Evolutionary conservation across 306 rosid species (phyloP).

Genomic region (Corylus americana): DNA sequence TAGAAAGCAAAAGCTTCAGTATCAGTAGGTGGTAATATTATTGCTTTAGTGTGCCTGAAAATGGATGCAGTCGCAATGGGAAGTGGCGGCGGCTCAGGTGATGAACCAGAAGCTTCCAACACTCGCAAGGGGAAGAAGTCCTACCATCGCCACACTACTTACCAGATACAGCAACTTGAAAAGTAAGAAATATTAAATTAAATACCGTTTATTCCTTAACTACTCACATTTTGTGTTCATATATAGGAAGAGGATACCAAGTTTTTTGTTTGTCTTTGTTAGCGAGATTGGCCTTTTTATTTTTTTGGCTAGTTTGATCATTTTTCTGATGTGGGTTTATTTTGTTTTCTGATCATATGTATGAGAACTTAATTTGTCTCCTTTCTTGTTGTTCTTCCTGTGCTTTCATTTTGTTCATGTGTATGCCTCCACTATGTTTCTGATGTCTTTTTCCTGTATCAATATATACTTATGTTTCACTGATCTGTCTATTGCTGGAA

Average conservation of each 20-base stretch:
- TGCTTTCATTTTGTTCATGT: not conserved
- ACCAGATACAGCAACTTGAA: constrained; percentile 54
- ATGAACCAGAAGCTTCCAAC: constrained; percentile 32
- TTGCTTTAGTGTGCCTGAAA: not conserved
- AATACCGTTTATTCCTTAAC: not conserved
- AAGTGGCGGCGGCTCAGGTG: constrained; percentile 37
- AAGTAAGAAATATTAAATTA: constrained; percentile 40
- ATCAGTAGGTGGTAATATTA: constrained; percentile 1
- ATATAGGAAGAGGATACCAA: not conserved
- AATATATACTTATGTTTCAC: not conserved
- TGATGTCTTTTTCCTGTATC: not conserved
- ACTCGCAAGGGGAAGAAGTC: constrained; percentile 27
- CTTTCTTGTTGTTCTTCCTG: not conserved
- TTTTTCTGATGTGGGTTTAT: not conserved
- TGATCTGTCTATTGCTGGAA: not conserved
- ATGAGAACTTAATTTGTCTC: not conserved
- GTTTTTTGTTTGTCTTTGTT: not conserved
- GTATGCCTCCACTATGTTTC: not conserved
- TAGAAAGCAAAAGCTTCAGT: not conserved
- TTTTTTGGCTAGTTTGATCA: not conserved
- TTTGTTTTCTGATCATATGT: not conserved
- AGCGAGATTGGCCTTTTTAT: not conserved
- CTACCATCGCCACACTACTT: constrained; percentile 50
- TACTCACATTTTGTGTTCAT: not conserved
- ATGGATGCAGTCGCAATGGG: constrained; percentile 37